Evolutionary conservation across 495 filamentous ascomycete genomes (phyloP).

Genomic region (Tetracladium setigerum): DNA sequence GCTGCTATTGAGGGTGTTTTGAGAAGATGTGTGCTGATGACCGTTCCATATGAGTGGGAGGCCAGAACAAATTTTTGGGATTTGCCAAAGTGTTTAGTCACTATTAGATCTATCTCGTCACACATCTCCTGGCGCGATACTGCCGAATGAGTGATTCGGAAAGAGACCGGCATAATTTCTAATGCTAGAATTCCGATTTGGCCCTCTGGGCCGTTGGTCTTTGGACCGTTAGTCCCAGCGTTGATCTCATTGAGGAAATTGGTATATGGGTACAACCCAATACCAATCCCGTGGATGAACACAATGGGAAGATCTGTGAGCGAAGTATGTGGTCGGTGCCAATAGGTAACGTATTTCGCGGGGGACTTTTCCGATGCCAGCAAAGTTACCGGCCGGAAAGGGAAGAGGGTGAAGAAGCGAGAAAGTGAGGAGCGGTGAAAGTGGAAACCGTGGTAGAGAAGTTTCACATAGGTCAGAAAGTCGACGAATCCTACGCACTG

Average conservation of each 20-base stretch:
- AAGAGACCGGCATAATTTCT: slow-evolving; percentile 56
- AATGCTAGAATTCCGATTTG: slow-evolving; percentile 56
- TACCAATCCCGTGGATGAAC: slow-evolving; percentile 66
- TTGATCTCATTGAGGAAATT: slow-evolving; percentile 46
- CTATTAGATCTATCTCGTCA: slow-evolving; percentile 36
- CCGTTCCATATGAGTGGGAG: slow-evolving; percentile 56
- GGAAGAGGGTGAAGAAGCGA: slow-evolving; percentile 38
- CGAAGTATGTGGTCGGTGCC: slow-evolving; percentile 55
- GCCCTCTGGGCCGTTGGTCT: slow-evolving; percentile 23
- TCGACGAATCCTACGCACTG: slow-evolving; percentile 36
- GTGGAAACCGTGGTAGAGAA: slow-evolving; percentile 31
- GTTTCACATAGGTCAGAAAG: slow-evolving; percentile 36
- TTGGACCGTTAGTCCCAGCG: slow-evolving; percentile 16
- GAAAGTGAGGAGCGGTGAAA: slow-evolving; percentile 29
- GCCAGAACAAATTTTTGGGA: slow-evolving; percentile 40
- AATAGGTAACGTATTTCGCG: slow-evolving; percentile 48
- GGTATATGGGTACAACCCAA: slow-evolving; percentile 56
- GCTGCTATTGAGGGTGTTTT: slow-evolving; percentile 30
- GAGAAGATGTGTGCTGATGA: slow-evolving; percentile 55
- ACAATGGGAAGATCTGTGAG: slow-evolving; percentile 45
- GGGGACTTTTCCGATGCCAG: slow-evolving; percentile 34
- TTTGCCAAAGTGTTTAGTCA: slow-evolving; percentile 45
- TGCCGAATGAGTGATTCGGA: slow-evolving; percentile 46
- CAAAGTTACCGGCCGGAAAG: slow-evolving; percentile 41
- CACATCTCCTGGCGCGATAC: slow-evolving; percentile 39